Percentiles rank a stretch among this genome's conserved stretches.
Evolutionary conservation across 2,329 filamentous ascomycete genomes (phyloP).

Genomic region (Fusarium sp.): DNA sequence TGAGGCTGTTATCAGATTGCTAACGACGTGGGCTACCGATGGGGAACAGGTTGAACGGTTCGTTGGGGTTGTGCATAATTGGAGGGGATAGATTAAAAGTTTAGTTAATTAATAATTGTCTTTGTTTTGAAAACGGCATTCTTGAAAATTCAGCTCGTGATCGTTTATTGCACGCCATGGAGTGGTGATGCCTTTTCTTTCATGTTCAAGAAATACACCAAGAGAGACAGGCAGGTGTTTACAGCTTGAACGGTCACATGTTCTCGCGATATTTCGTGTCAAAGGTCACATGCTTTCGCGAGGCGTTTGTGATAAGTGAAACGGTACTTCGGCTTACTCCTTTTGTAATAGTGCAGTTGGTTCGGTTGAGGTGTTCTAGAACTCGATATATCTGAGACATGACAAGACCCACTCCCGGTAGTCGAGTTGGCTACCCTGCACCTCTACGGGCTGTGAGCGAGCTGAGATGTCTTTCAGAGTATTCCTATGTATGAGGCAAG

Average conservation of each 20-base stretch:
- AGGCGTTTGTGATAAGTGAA: rapidly evolving
- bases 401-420: rapidly evolving
- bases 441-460: rapidly evolving
- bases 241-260: background rate
- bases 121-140: too few relatives aligned
- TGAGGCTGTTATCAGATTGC: conserved; percentile 55
- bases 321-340: background rate
- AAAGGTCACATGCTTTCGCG: background rate
- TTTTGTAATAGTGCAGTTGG: rapidly evolving
- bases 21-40: conserved; percentile 65
- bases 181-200: too few relatives aligned
- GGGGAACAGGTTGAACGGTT: conserved; percentile 55
- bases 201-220: background rate
- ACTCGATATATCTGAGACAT: background rate
- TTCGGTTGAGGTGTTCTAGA: too few relatives aligned
- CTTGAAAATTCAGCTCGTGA: background rate
- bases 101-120: background rate
- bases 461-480: background rate
- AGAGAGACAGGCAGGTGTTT: rapidly evolving
- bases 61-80: conserved; percentile 34
- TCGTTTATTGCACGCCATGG: too few relatives aligned
- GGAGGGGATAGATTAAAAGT: conserved; percentile 10
- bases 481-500: background rate
- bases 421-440: background rate
- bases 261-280: too few relatives aligned